Base-by-base conservation (phyloP, 805 yeast species). In the Teunomyces kruisii region DNA sequence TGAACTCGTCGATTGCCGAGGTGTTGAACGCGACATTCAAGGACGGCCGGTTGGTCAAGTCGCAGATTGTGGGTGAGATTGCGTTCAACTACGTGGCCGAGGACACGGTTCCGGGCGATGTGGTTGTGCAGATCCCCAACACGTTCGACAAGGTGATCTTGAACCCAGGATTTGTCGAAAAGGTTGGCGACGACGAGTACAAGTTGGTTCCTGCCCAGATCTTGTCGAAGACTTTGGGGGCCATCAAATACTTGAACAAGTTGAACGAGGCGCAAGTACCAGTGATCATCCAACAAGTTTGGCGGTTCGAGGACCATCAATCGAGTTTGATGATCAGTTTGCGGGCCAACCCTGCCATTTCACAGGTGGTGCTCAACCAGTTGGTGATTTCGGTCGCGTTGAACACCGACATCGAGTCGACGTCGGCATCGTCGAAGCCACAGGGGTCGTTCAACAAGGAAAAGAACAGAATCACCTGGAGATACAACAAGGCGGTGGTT, bases 381-480 rank as follows among this genome's bases (percentile, higher is more conserved):
- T 65, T 86, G 42, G 72, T 78, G 31, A 74, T 86, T 6, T 75
- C 84, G 6, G 88, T 83, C 4, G 76, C 86, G 2, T 70, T 85
- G 43, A 62, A 58, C 36, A 70, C 75, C 13, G 86, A 84, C 30
- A 84, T 86, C 9, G 76, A 80, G 13, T 76, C 85, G 3, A 69
- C 82, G 1, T 74, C 84, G 15, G 97, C 97, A 0, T 82, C 90
- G 49, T 86, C 96, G 3, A 88, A 87, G 61, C 99, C 99, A 4
- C 83, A 86, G 45, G 98, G 97, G 46, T 80, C 95, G 1, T 92
- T 90, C 74, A 88, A 85, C 65, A 85, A 81, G 58, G 97, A 90
- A 42, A 83, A 81, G 59, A 84, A 81, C 54, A 80, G 97, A 65
- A 84, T 94, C 46, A 84, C 94, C 0, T 91, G 97, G 97, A 80